Evolutionary conservation across 2,329 filamentous ascomycete genomes (phyloP).

Genomic region (Myrmaecium sp.): DNA sequence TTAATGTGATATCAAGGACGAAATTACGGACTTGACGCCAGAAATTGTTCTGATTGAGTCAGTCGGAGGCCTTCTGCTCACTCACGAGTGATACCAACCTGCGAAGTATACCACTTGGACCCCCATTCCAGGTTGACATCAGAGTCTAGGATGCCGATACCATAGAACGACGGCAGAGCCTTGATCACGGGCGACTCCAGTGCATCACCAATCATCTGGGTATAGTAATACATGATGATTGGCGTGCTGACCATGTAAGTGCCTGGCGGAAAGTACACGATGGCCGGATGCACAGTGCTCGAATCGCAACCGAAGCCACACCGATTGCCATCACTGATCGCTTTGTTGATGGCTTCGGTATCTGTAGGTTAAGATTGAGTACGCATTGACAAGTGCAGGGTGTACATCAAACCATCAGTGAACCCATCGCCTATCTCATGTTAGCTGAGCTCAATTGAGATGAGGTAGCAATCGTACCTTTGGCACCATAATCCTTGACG

Average conservation of each 20-base stretch:
- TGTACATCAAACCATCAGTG: conserved; percentile 15
- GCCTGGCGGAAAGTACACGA: conserved; percentile 42
- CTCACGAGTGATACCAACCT: no score
- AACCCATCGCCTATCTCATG: conserved; percentile 12
- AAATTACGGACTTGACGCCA: conserved; percentile 49
- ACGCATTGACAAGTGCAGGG: no score
- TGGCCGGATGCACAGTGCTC: conserved; percentile 34
- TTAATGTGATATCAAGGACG: conserved; percentile 39
- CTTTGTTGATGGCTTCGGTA: conserved; percentile 35
- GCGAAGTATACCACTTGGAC: conserved; percentile 21
- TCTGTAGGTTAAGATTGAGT: no score
- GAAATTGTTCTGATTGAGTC: no score
- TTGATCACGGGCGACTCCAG: conserved; percentile 38
- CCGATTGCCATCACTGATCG: conserved; percentile 23
- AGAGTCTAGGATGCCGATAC: conserved; percentile 41
- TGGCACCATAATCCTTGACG: conserved; percentile 25
- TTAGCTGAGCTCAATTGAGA: neutral
- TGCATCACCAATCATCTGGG: conserved; percentile 44
- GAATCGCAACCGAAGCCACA: conserved; percentile 26
- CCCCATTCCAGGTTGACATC: no score
- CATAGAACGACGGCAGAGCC: conserved; percentile 34
- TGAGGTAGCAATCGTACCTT: conserved; percentile 11
- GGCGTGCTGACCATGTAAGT: conserved; percentile 40
- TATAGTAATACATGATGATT: conserved; percentile 47
- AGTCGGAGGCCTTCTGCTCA: no score